A percentile compares a stretch with the other conserved stretches of the same genome.
Evolutionary conservation across 2,329 filamentous ascomycete genomes (phyloP).

Genomic region (Teratosphaeria viscida): DNA sequence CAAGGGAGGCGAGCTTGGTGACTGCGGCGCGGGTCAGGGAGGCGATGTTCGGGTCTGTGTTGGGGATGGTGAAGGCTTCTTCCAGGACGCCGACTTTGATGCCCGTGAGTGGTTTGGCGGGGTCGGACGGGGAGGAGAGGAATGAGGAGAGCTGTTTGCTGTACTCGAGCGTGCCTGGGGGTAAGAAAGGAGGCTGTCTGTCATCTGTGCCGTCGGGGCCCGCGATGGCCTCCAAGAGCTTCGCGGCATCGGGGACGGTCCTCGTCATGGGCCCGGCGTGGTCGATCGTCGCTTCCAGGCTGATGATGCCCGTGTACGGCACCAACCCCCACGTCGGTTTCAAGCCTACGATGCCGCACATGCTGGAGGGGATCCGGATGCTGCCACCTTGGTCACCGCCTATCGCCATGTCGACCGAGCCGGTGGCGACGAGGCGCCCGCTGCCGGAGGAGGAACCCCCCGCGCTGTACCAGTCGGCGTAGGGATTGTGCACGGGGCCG

Average conservation of each 20-base stretch:
- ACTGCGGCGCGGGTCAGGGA: slow-evolving; percentile 26
- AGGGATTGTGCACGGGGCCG: slow-evolving; percentile 32
- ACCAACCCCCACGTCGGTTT: slow-evolving; percentile 42
- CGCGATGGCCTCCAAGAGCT: slow-evolving; percentile 35
- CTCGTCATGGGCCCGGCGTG: slow-evolving; percentile 37
- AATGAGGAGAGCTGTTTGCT: slow-evolving; percentile 23
- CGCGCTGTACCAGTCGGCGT: slow-evolving; percentile 33
- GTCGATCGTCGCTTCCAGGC: slow-evolving; percentile 33
- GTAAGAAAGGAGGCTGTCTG: slow-evolving; percentile 12
- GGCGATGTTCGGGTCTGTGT: slow-evolving; percentile 28
- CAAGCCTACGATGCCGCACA: slow-evolving; percentile 26
- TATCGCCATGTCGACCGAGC: slow-evolving; percentile 28
- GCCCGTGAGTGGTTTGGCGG: slow-evolving; percentile 13
- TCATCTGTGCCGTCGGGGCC: slow-evolving; percentile 42
- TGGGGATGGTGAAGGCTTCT: slow-evolving; percentile 31
- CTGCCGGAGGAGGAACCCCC: slow-evolving; percentile 38
- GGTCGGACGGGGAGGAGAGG: slow-evolving; percentile 1
- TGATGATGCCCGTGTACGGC: slow-evolving; percentile 39
- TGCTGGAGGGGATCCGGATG: slow-evolving; percentile 28
- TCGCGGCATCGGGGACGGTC: slow-evolving; percentile 33
- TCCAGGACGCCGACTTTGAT: slow-evolving; percentile 36
- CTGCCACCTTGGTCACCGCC: slow-evolving; percentile 30
- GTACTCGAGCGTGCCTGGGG: slow-evolving; percentile 17
- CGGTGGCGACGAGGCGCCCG: slow-evolving; percentile 32
- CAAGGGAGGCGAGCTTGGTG: slow-evolving; percentile 27